Evolutionary conservation across 345 rosid species (phyloP), one percentile per base, ranked within the genome.

Genomic region (Laguncularia racemosa): DNA sequence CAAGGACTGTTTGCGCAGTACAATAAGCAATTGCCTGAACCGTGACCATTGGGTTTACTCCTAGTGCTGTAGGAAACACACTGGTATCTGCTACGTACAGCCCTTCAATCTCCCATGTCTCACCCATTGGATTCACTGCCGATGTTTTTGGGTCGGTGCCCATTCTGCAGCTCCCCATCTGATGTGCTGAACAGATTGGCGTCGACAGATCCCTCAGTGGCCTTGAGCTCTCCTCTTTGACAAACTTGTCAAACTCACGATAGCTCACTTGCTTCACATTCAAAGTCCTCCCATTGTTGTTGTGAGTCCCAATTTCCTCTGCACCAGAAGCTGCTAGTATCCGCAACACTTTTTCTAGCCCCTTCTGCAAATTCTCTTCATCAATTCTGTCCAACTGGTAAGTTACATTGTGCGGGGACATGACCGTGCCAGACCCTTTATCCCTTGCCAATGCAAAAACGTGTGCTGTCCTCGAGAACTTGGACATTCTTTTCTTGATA

Each of bases 91-190:
- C 96, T 50, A 91, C 69, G 51, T 68, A 88, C 60, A 88, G 58
- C 21, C 88, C 88, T 45, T 83, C 81, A 1, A 88, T 76, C 53
- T 85, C 95, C 96, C 96, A 88, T 44, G 91, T 80, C 71, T 91
- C 95, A 3, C 96, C 95, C 67, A 62, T 80, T 43, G 83, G 78
- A 55, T 66, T 73, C 79, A 91, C 96, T 13, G 71, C 95, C 0
- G 96, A 88, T 17, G 53, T 61, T 55, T 66, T 75, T 2, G 84
- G 84, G 20, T 72, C 74, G 5, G 65, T 61, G 14, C 96, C 97
- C 95, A 91, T 87, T 63, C 91, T 71, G 70, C 95, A 91, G 58
- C 95, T 91, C 19, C 93, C 96, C 96, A 87, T 87, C 71, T 91
- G 95, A 68, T 91, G 96, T 47, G 96, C 96, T 33, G 97, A 91